Percentiles rank a stretch among this genome's conserved stretches.
Conservation (phyloP, 2,329 filamentous ascomycete genomes). For the Neopestalotiopsis clavispora region DNA sequence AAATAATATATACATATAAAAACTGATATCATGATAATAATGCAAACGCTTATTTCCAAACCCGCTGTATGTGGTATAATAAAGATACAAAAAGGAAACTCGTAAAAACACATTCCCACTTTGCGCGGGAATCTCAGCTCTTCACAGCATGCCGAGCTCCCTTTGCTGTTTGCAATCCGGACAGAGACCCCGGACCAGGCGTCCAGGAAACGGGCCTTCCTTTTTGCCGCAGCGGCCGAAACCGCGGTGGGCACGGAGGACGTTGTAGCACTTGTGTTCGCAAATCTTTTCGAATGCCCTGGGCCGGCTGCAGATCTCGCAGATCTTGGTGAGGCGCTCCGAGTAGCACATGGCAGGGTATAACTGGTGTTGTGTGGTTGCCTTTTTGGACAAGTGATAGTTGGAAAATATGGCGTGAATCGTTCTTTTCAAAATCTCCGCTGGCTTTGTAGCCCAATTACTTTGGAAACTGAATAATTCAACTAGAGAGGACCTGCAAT, state of each 20-base stretch:
- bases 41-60: too few relatives aligned
- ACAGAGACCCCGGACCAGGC: background rate
- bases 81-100: background rate
- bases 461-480: background rate
- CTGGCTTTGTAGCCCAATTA: background rate
- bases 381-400: too few relatives aligned
- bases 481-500: background rate
- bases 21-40: too few relatives aligned
- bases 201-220: slow-evolving; percentile 23
- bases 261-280: slow-evolving; percentile 24
- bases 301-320: slow-evolving; percentile 14
- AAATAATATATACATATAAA: too few relatives aligned
- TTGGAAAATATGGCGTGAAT: too few relatives aligned
- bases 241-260: slow-evolving; percentile 14
- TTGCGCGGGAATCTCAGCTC: background rate
- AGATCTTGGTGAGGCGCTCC: slow-evolving; percentile 18
- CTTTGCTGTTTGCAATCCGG: background rate
- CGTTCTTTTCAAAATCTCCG: background rate
- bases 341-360: slow-evolving; percentile 23
- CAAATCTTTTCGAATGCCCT: slow-evolving; percentile 3
- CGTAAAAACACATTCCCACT: too few relatives aligned
- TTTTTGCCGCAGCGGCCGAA: slow-evolving; percentile 22
- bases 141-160: background rate
- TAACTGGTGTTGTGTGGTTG: background rate
- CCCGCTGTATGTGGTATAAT: too few relatives aligned